phyloP scores from a whole-genome alignment of 2,329 filamentous ascomycete species.

The Pestalotiopsis sp. region DNA sequence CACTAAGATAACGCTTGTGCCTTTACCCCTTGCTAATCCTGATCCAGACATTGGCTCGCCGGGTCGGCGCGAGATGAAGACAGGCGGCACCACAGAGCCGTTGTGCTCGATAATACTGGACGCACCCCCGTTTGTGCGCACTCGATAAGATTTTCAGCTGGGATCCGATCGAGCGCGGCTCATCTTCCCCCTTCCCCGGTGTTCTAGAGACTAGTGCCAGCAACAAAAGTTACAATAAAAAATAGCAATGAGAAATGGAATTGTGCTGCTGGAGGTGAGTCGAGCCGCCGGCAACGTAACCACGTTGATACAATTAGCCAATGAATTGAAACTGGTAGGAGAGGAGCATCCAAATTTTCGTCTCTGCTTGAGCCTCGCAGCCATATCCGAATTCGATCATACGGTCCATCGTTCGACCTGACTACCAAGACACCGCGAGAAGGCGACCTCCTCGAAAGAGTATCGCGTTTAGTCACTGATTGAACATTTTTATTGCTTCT shows the following conservation, averaged over 20 bases:
- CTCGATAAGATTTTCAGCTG: constrained; percentile 7
- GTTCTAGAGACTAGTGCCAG: neutral
- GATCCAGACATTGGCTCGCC: constrained; percentile 9
- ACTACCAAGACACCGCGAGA: neutral
- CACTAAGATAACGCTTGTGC: constrained; percentile 2
- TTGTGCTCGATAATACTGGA: neutral
- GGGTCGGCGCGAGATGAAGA: constrained; percentile 10
- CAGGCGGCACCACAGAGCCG: neutral
- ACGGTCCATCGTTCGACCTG: neutral
- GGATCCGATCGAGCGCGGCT: neutral
- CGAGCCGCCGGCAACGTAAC: neutral
- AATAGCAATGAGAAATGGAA: neutral
- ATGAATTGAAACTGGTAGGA: neutral
- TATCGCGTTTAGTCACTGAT: neutral
- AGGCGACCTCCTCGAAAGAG: neutral
- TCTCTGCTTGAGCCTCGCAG: neutral
- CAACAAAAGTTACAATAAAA: neutral
- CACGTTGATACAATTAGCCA: neutral
- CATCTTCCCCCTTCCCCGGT: neutral
- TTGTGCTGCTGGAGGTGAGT: neutral
- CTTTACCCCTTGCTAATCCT: constrained; percentile 7
- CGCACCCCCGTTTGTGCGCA: neutral
- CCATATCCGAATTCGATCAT: neutral
- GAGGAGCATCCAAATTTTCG: neutral
- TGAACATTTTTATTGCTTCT: neutral